Conservation (phyloP, 2,329 filamentous ascomycete species). For the Aureobasidium sp. region DNA sequence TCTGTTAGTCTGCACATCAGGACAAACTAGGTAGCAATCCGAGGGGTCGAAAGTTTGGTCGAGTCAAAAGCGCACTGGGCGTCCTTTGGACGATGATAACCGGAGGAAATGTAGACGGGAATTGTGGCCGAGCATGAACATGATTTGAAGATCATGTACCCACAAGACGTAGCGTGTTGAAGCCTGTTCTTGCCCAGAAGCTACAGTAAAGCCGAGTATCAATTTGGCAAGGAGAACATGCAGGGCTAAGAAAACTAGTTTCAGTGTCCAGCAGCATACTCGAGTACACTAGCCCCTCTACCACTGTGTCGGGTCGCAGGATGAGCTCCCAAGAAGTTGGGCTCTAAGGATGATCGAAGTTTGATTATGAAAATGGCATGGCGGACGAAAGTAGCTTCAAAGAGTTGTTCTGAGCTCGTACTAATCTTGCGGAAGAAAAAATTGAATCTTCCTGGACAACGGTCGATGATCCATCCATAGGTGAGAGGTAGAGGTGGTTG, state of each 20-base stretch:
- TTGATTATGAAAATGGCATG: background rate
- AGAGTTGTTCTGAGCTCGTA: background rate
- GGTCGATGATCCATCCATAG: background rate
- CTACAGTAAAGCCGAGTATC: background rate
- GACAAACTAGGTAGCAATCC: background rate
- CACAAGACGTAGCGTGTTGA: background rate
- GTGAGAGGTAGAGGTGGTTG: background rate
- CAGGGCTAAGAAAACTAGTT: constrained; percentile 2
- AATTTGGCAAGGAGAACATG: background rate
- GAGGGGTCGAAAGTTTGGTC: background rate
- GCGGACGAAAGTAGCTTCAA: background rate
- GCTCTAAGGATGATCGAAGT: background rate
- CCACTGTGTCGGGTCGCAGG: background rate
- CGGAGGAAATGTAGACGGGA: background rate
- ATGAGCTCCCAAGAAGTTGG: background rate
- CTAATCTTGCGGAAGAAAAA: too few relatives aligned
- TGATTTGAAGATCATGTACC: constrained; percentile 7
- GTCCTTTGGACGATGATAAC: background rate
- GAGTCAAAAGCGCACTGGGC: background rate
- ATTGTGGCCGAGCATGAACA: background rate
- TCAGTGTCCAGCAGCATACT: background rate
- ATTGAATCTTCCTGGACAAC: background rate
- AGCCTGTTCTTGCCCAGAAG: background rate
- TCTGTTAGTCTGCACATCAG: background rate
- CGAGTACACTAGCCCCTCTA: background rate